These are phyloP conservation scores for Thelonectria olida DNA, from an alignment of 2,329 filamentous ascomycete genomes.

Conservation along the genomic window DNA sequence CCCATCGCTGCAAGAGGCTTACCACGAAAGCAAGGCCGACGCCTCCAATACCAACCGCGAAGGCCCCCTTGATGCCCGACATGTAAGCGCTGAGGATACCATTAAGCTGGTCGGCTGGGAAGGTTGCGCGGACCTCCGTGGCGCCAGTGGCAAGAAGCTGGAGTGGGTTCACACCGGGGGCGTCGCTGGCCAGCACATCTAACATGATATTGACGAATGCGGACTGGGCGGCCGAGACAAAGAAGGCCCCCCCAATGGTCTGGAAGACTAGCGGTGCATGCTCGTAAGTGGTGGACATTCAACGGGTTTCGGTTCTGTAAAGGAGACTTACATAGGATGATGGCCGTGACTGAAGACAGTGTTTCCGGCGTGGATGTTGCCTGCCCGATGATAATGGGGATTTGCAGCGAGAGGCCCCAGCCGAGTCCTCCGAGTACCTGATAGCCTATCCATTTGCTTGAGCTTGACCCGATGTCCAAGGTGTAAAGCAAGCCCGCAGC, in stretches of 20 bases:
- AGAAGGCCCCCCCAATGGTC: slow-evolving; percentile 59
- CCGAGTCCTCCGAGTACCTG: slow-evolving; percentile 61
- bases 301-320: neutral
- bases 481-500: slow-evolving; percentile 55
- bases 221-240: slow-evolving; percentile 58
- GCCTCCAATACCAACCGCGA: slow-evolving; percentile 64
- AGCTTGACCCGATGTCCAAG: slow-evolving; percentile 48
- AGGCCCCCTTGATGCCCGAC: slow-evolving; percentile 68
- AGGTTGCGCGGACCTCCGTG: slow-evolving; percentile 64
- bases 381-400: slow-evolving; percentile 61
- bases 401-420: slow-evolving; percentile 55
- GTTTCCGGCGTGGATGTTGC: slow-evolving; percentile 51
- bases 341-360: slow-evolving; percentile 56
- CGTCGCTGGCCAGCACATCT: slow-evolving; percentile 42
- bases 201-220: slow-evolving; percentile 58
- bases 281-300: slow-evolving; percentile 25
- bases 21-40: slow-evolving; percentile 51
- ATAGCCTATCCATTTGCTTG: slow-evolving; percentile 61
- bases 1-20: slow-evolving; percentile 49
- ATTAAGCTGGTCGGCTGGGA: slow-evolving; percentile 57
- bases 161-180: slow-evolving; percentile 48
- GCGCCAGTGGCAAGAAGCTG: slow-evolving; percentile 55
- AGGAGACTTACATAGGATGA: slow-evolving; percentile 51
- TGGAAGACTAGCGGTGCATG: slow-evolving; percentile 51
- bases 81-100: slow-evolving; percentile 70